Base-by-base conservation (phyloP, 2,329 filamentous ascomycete genomes). In the Stemphylium vesicarium region DNA sequence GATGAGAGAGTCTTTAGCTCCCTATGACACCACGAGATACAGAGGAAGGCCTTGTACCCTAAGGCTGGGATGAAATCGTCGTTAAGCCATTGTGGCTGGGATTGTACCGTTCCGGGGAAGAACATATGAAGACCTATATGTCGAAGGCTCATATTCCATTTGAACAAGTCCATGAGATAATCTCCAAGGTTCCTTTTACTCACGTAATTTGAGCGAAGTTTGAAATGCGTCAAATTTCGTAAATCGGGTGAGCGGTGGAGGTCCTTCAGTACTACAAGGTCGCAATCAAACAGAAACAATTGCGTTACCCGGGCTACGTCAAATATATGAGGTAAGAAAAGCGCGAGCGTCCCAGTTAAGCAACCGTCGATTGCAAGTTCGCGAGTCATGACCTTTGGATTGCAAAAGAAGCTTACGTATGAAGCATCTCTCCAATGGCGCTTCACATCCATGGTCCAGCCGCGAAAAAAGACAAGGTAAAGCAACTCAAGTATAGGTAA, bases 401-500 rank as follows among this genome's bases (percentile, higher is more conserved):
- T 10, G 2, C 33, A 12, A 11, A 37, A 7, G 2, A 13, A 4
- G 5, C 11, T 2, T 7, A 7, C 40, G 20, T 29, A 18, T 4
- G 7, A 6, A 9, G 6, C 10, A 4, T 24, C n/a, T 4, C 12
- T 8, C 43, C 32, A 57, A 12, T 46, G 50, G 6, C 1, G n/a
- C 5, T 16, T 8, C 1, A 24, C 31, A 12, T 36, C 9, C 1
- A 0, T 2, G 2, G 12, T 41, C 49, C 43, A 49, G 8, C 40
- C 54, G 9, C 2, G n/a, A 10, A n/a, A 29, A 15, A 49, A 49
- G 10, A 41, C 11, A 16, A 54, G 24, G 6, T 22, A 41, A 4
- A 59, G 35, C 7, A 39, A 55, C 5, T 55, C 51, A 15, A 59
- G 51, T 3, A 13, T 13, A n/a, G 38, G 35, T 16, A 56, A 13